Percentiles rank a stretch among this genome's conserved stretches.
Conservation (phyloP, 163 green algal species). For the Scenedesmus sp. region DNA sequence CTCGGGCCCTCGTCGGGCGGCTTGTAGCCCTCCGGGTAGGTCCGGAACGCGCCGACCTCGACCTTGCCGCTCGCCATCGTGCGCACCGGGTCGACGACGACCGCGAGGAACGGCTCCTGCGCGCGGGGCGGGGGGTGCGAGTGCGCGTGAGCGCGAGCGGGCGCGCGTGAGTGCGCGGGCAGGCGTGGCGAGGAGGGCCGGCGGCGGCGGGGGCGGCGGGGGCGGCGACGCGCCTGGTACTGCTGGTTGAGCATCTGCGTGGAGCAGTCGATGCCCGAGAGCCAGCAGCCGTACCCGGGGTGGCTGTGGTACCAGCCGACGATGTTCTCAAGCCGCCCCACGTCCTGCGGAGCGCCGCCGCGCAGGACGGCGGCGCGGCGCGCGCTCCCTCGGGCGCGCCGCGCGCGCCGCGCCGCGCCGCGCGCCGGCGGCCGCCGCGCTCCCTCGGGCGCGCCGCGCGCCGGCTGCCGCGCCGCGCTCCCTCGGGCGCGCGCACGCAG, state of each 20-base stretch:
- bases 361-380: neutral
- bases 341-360: conserved; percentile 64
- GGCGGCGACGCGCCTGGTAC: conserved; percentile 69
- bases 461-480: too few relatives aligned
- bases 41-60: conserved; percentile 96
- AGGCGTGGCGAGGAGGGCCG: too few relatives aligned
- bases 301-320: conserved; percentile 99
- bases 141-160: neutral
- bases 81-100: conserved; percentile 97
- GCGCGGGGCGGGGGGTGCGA: neutral
- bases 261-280: conserved; percentile 97
- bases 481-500: too few relatives aligned
- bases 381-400: neutral
- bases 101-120: conserved; percentile 46
- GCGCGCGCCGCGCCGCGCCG: too few relatives aligned
- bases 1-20: conserved; percentile 79
- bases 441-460: too few relatives aligned
- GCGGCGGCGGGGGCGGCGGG: too few relatives aligned
- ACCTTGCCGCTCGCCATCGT: conserved; percentile 97
- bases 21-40: conserved; percentile 78
- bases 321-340: conserved; percentile 93
- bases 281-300: conserved; percentile 99
- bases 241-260: conserved; percentile 91
- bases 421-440: too few relatives aligned
- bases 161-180: too few relatives aligned